Evolutionary conservation across 495 filamentous ascomycete genomes (phyloP), one percentile per base, ranked within the genome.

Genomic region (Neurospora discreta): DNA sequence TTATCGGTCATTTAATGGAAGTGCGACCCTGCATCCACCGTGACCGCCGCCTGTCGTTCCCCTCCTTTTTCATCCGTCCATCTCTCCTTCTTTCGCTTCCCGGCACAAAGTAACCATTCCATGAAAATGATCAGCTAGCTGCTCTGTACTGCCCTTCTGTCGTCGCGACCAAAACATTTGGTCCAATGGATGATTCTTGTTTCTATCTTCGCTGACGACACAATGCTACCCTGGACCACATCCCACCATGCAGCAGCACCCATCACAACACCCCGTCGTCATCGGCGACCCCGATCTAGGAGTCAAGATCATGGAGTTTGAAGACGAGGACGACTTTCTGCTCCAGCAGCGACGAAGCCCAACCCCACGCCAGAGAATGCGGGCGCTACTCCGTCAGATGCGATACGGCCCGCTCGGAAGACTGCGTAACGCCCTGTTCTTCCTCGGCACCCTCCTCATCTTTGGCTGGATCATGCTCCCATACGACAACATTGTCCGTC

Each of bases 401-500:
- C 26, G 52, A 60, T 60, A 33, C 52, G 52, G 52, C 33, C 15
- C 52, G 5, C 30, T 60, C 26, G 52, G 52, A 8, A 18, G 52
- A 33, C 2, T 60, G 52, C 52, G 52, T 18, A 33, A 60, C 18
- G 23, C 43, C 0, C 11, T 73, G 1, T 26, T 20, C 46, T 20
- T 39, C 16, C 40, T 73, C 7, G 52, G 38, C 38, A 2, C 70
- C 5, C 52, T 76, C 20, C 39, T 76, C 15, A 46, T 73, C 46
- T 16, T 70, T 68, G 23, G 72, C 23, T 75, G 71, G 72, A 20
- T 74, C 30, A 39, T 75, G 1, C 72, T 80, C 11, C 77, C 78
- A 9, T 73, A 75, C 69, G 77, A 80, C 40, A 77, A 72, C 41
- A 10, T 71, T 11, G 40, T 71, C 26, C 76, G 75, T 5, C 71